Evolutionary conservation across 2,329 filamentous ascomycete genomes (phyloP), one percentile per base, ranked within the genome.

Genomic region (Microcera coccophila): DNA sequence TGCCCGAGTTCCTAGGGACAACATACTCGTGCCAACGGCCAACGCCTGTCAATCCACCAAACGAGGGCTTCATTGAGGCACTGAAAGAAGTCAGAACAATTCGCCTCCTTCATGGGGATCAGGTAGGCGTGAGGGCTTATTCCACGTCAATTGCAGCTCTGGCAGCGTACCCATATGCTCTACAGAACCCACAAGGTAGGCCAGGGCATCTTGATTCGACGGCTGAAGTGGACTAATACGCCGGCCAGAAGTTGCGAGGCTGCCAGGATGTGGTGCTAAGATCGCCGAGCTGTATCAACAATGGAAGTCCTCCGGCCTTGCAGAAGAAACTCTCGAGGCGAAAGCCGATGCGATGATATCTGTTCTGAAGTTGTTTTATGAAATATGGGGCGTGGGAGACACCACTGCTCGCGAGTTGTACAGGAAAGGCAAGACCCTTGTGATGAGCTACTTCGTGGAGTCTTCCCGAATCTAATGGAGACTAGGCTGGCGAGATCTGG

Each of bases 341-440:
- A 76, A 84, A 38, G 65, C 69, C 1, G 82, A 95, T 52, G 70
- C 79, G 11, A 78, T 75, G 44, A 72, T 93, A 44, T 72, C 73
- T 16, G 73, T 82, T 1, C 66, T 96, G 3, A 73, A 79, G 34
- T 62, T 75, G 0, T 96, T 97, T 64, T 87, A 86, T 66, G 74
- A 85, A 4, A 94, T 96, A 44, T 95, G 89, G 87, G 91, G 90
- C n/a, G 89, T 96, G 1, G 91, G 86, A 1, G 84, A 85, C 2
- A 81, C 80, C 11, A 93, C 85, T 0, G 90, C 91, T 0, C 75
- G 84, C 14, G 79, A 90, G 1, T 95, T 95, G 56, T 93, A 90
- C 62, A 76, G 79, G 14, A 81, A 80, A 48, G 79, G 68, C 62
- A 39, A 34, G 57, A 38, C 4, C n/a, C 16, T 18, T 33, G 28